phyloP scores from a whole-genome alignment of 345 rosid genomes.

The Trapa bicornis region DNA sequence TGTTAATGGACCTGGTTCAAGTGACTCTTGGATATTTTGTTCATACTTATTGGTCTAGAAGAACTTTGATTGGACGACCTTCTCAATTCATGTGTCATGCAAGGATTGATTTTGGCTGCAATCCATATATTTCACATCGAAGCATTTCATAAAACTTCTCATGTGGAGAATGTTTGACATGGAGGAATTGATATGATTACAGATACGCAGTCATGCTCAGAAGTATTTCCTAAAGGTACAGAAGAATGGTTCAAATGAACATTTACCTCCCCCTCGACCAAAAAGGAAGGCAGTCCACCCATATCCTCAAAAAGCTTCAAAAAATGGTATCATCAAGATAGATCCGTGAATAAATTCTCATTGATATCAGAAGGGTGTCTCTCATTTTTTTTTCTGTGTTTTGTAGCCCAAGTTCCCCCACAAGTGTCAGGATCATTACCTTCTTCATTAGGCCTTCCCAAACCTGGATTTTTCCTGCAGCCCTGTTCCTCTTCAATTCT shows the following conservation, averaged over 20 bases:
- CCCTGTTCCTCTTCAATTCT: constrained; percentile 49
- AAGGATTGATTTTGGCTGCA: too few relatives aligned
- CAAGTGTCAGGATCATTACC: constrained; percentile 37
- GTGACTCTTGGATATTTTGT: too few relatives aligned
- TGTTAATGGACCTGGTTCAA: too few relatives aligned
- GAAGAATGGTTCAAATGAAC: constrained; percentile 74
- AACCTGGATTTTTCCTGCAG: constrained; percentile 35
- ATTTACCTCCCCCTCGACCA: constrained; percentile 87
- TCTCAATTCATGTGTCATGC: too few relatives aligned
- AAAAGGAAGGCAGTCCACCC: constrained; percentile 91
- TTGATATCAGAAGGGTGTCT: neutral
- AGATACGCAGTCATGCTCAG: constrained; percentile 93
- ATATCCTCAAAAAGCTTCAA: constrained; percentile 83
- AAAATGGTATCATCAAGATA: constrained; percentile 32
- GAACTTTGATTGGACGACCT: neutral
- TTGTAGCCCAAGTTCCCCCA: constrained; percentile 21
- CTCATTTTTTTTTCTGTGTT: neutral
- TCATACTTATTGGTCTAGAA: too few relatives aligned
- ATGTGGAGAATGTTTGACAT: neutral
- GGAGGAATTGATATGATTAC: constrained; percentile 4
- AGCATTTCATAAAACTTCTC: too few relatives aligned
- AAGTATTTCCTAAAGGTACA: constrained; percentile 83
- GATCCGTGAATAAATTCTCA: neutral
- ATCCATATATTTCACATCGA: too few relatives aligned
- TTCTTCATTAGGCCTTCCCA: constrained; percentile 32